These are phyloP conservation scores for Angomonas ambiguus DNA, from an alignment of 208 protist species.

Conservation along the genomic window DNA sequence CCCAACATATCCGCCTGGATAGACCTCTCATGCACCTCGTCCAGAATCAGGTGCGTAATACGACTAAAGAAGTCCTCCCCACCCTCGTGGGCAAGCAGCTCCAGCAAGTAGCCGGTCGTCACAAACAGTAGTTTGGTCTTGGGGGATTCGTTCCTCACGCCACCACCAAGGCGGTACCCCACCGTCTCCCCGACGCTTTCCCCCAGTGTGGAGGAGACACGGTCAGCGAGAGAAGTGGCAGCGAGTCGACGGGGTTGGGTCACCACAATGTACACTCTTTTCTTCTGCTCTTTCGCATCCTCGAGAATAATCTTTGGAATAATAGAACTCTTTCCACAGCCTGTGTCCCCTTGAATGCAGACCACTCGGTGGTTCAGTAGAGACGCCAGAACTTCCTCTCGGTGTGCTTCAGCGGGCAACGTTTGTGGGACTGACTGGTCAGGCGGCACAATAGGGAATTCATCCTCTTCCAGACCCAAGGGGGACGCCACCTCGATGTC, in stretches of 20 bases:
- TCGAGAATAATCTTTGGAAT: slow-evolving; percentile 36
- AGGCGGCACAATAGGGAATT: background rate
- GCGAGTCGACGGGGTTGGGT: slow-evolving; percentile 52
- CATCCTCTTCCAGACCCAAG: slow-evolving; percentile 2
- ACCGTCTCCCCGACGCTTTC: slow-evolving; percentile 19
- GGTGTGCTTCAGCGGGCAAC: slow-evolving; percentile 18
- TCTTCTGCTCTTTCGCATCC: background rate
- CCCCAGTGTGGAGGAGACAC: slow-evolving; percentile 19
- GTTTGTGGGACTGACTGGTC: background rate
- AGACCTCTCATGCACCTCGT: slow-evolving; percentile 48
- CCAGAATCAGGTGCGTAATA: slow-evolving; percentile 32
- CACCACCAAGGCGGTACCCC: slow-evolving; percentile 51
- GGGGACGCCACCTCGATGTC: background rate
- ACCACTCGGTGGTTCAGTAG: slow-evolving; percentile 15
- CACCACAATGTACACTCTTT: slow-evolving; percentile 18
- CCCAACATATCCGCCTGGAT: slow-evolving; percentile 35
- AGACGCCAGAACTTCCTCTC: slow-evolving; percentile 6
- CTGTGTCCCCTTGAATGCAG: slow-evolving; percentile 30
- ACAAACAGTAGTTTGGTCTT: slow-evolving; percentile 25
- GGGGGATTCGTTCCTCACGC: slow-evolving; percentile 18
- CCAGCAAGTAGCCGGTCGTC: slow-evolving; percentile 27
- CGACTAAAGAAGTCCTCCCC: slow-evolving; percentile 21
- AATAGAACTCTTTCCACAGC: slow-evolving; percentile 36
- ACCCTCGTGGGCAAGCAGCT: slow-evolving; percentile 23
- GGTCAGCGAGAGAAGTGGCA: slow-evolving; percentile 23